Evolutionary conservation across 2,329 filamentous ascomycete species (phyloP), one percentile per base, ranked within the genome.

Genomic region (Alternaria sp.): DNA sequence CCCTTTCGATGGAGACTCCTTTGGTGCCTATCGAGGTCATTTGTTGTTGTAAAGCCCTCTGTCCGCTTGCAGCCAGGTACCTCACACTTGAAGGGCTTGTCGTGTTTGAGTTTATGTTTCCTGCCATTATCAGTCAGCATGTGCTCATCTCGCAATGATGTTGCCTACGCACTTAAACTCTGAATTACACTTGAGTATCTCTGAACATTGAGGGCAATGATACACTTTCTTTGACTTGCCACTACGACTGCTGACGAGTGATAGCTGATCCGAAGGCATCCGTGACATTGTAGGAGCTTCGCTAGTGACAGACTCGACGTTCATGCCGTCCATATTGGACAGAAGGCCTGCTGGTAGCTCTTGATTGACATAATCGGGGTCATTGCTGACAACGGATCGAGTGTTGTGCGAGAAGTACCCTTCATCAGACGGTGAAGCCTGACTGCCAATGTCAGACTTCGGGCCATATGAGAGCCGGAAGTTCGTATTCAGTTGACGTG

Each of bases 1-100:
- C 69, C 80, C 53, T 84, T 80, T 25, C 79, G 81, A 74, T 97
- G 93, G 6, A 91, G 88, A 61, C 89, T 91, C 72, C 87, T 88
- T 68, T 86, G 88, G 75, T 97, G 94, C 54, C 94, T 85, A n/a
- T 90, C 86, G 12, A 94, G 86, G 70, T 97, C 94, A 74, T 96
- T 97, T 18, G 81, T 78, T 0, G 92, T 96, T 18, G 90, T 89
- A 70, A 97, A 97, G 0, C 92, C 92, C 63, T 87, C 83, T 5
- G 61, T 67, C 12, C 88, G 84, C 27, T 72, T 66, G 75, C 93
- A 96, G 5, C 80, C 80, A 1, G 75, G 65, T 25, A 86, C 78
- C 4, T 83, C 71, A 72, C 93, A 97, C 59, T 79, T 84, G 74
- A 85, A 87, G 0, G 88, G 87, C 67, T 90, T 93, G 1, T 80